A percentile compares a stretch with the other conserved stretches of the same genome.
These are phyloP conservation scores for Apiospora malaysiana DNA, from an alignment of 2,329 filamentous ascomycete genomes.

Conservation along the genomic window DNA sequence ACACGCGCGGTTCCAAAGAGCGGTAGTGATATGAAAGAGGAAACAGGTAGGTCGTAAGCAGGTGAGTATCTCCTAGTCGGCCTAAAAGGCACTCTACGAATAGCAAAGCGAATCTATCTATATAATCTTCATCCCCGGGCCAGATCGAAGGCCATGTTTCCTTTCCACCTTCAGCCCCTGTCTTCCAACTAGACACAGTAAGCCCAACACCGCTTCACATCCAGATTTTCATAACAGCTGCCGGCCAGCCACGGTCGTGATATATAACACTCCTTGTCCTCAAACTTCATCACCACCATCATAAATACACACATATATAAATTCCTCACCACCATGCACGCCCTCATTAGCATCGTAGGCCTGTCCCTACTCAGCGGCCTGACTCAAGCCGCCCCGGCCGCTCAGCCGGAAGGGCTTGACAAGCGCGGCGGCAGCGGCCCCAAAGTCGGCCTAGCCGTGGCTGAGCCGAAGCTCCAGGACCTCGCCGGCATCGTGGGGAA, in stretches of 20 bases:
- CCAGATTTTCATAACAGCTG: not conserved
- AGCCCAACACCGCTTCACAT: not conserved
- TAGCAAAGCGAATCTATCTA: not conserved
- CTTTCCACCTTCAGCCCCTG: too few relatives aligned
- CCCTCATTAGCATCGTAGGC: not conserved
- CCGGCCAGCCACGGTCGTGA: not conserved
- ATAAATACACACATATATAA: not conserved
- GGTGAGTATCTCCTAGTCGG: not conserved
- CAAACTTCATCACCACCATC: too few relatives aligned
- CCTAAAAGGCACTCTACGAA: not conserved
- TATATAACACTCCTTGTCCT: not conserved
- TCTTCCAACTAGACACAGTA: not conserved
- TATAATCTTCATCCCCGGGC: not conserved
- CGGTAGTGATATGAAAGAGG: not conserved
- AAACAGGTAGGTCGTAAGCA: not conserved
- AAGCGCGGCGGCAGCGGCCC: not conserved
- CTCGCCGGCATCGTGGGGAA: not conserved
- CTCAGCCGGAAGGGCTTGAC: not conserved
- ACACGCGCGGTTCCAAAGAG: not conserved
- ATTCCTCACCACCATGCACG: not conserved
- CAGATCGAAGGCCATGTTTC: not conserved
- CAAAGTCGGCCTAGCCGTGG: constrained; percentile 3
- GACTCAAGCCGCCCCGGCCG: not conserved
- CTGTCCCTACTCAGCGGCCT: constrained; percentile 1
- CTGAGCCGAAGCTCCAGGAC: not conserved